phyloP scores from a whole-genome alignment of 2,329 filamentous ascomycete genomes.

The Aureobasidium uvarum region DNA sequence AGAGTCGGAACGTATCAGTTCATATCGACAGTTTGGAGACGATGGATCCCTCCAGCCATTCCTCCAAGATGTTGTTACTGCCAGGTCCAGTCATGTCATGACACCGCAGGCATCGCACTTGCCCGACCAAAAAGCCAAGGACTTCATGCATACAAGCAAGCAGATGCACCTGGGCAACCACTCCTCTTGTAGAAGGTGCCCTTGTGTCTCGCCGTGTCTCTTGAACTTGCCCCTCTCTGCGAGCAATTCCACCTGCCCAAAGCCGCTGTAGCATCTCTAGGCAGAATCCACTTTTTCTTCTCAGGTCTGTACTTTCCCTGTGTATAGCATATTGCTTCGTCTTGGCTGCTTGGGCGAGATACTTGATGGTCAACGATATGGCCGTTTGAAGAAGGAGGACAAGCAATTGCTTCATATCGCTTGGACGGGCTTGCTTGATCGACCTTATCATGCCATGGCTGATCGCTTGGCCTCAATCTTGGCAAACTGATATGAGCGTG shows the following conservation, averaged over 20 bases:
- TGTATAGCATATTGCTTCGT: not conserved
- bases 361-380: not conserved
- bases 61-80: too few species aligned
- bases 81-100: too few species aligned
- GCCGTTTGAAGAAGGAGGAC: not conserved
- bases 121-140: not conserved
- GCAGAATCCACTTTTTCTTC: not conserved
- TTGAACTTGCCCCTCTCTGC: not conserved
- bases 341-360: not conserved
- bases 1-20: not conserved
- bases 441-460: slow-evolving; percentile 2
- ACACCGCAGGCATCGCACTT: not conserved
- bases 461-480: not conserved
- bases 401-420: not conserved
- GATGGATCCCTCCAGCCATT: too few species aligned
- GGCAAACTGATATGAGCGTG: not conserved
- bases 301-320: not conserved
- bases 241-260: not conserved
- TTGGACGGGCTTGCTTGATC: not conserved
- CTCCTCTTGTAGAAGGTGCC: slow-evolving; percentile 10
- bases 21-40: too few species aligned
- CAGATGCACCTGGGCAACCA: slow-evolving; percentile 7
- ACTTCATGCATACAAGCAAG: not conserved
- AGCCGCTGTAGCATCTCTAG: not conserved
- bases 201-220: not conserved